Evolutionary conservation across 208 protist genomes (phyloP).

Genomic region (Crithidia mellificae): DNA sequence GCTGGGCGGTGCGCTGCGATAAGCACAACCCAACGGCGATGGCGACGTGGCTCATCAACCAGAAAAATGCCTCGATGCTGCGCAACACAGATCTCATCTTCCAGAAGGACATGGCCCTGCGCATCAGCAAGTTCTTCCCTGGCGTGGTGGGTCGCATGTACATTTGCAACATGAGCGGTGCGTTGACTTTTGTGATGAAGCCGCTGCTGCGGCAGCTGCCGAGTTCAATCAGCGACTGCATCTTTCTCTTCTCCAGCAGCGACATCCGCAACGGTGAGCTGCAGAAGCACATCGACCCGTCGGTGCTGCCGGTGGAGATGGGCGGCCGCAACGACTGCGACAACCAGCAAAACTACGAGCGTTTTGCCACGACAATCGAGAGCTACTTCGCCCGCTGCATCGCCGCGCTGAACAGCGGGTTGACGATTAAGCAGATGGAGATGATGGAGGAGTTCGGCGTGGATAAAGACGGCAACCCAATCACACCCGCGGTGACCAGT

Average conservation of each 20-base stretch:
- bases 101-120: conserved; percentile 75
- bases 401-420: conserved; percentile 29
- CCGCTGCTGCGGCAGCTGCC: conserved; percentile 70
- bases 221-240: conserved; percentile 53
- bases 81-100: conserved; percentile 75
- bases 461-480: conserved; percentile 39
- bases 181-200: conserved; percentile 67
- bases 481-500: too few relatives aligned
- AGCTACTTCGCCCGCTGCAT: conserved; percentile 55
- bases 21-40: conserved; percentile 38
- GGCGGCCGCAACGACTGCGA: conserved; percentile 76
- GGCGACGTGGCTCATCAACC: conserved; percentile 79
- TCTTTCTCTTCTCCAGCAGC: conserved; percentile 56
- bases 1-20: conserved; percentile 59
- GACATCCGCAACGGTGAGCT: conserved; percentile 56
- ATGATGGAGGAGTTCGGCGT: conserved; percentile 66
- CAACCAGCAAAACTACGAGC: conserved; percentile 50
- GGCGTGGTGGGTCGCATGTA: conserved; percentile 60
- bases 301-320: conserved; percentile 68
- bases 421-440: conserved; percentile 64
- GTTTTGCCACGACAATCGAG: conserved; percentile 52
- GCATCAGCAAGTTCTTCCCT: conserved; percentile 78
- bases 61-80: conserved; percentile 66
- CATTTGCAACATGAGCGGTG: conserved; percentile 72
- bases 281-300: conserved; percentile 56